phyloP scores from a whole-genome alignment of 371 early-diverging fungal genomes.

The Mortierella sp. region DNA sequence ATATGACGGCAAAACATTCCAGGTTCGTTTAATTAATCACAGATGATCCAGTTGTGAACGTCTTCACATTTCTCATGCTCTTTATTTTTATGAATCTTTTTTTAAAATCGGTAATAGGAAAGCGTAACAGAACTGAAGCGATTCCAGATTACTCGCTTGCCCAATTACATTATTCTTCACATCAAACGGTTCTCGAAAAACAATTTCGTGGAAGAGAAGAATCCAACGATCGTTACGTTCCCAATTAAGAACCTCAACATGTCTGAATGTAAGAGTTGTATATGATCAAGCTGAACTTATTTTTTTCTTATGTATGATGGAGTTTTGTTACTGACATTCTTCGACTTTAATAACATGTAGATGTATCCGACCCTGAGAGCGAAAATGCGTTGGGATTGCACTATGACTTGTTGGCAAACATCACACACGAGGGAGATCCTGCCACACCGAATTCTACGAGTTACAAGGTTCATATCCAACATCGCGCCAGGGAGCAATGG shows the following conservation, averaged over 20 bases:
- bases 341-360: slow-evolving; percentile 36
- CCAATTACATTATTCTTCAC: slow-evolving; percentile 91
- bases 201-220: slow-evolving; percentile 91
- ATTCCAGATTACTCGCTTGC: slow-evolving; percentile 82
- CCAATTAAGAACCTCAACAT: slow-evolving; percentile 90
- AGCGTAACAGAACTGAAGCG: slow-evolving; percentile 72
- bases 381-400: slow-evolving; percentile 60
- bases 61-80: neutral
- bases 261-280: slow-evolving; percentile 69
- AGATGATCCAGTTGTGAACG: neutral
- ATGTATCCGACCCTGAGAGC: slow-evolving; percentile 63
- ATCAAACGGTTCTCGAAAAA: slow-evolving; percentile 94
- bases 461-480: slow-evolving; percentile 87
- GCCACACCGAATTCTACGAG: slow-evolving; percentile 72
- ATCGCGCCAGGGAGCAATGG: slow-evolving; percentile 92
- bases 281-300: neutral
- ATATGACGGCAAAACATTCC: slow-evolving; percentile 84
- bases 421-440: slow-evolving; percentile 90
- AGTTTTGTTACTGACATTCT: neutral
- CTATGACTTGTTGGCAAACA: slow-evolving; percentile 94
- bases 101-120: slow-evolving; percentile 62
- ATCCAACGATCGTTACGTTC: slow-evolving; percentile 98
- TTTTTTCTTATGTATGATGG: neutral
- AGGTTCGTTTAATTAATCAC: slow-evolving; percentile 59
- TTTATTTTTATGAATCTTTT: neutral